These are phyloP conservation scores for Geranomyces michiganensis DNA, from an alignment of 192 early-diverging fungal species.

Conservation along the genomic window DNA sequence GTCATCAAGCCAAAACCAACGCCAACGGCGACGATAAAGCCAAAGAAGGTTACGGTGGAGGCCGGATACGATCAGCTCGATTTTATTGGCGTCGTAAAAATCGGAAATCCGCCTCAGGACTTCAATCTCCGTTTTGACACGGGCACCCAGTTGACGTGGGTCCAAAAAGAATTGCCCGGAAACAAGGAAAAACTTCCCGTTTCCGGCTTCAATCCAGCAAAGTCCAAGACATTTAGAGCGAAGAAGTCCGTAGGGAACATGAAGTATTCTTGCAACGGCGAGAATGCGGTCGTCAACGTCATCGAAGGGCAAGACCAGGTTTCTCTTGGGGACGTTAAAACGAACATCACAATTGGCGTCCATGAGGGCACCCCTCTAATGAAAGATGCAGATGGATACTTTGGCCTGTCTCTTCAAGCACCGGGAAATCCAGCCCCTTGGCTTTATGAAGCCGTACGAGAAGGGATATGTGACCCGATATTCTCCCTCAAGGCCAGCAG, in stretches of 20 bases:
- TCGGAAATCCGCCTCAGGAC: conserved; percentile 19
- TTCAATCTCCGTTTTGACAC: conserved; percentile 25
- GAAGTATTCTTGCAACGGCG: not conserved
- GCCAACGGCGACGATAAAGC: not conserved
- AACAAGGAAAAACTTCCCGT: not conserved
- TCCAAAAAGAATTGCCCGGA: not conserved
- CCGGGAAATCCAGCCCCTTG: conserved; percentile 1
- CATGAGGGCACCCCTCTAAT: not conserved
- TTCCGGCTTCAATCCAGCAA: conserved; percentile 4
- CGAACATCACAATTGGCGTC: not conserved
- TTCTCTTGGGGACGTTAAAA: not conserved
- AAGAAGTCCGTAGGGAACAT: not conserved
- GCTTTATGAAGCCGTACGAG: conserved; percentile 10
- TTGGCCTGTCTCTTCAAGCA: conserved; percentile 7
- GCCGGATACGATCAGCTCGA: conserved; percentile 13
- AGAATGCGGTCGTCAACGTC: not conserved
- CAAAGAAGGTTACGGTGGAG: not conserved
- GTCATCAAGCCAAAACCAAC: conserved; percentile 1
- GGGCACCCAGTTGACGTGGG: conserved; percentile 18
- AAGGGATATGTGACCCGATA: conserved; percentile 7
- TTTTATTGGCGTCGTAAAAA: conserved; percentile 10
- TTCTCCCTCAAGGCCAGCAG: conserved; percentile 16
- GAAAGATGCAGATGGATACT: conserved; percentile 3
- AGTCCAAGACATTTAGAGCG: not conserved
- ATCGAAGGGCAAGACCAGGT: conserved; percentile 6